A percentile compares a stretch with the other conserved stretches of the same genome.
phyloP scores from a whole-genome alignment of 306 rosid genomes.

The Trichosanthes cucumerina region DNA sequence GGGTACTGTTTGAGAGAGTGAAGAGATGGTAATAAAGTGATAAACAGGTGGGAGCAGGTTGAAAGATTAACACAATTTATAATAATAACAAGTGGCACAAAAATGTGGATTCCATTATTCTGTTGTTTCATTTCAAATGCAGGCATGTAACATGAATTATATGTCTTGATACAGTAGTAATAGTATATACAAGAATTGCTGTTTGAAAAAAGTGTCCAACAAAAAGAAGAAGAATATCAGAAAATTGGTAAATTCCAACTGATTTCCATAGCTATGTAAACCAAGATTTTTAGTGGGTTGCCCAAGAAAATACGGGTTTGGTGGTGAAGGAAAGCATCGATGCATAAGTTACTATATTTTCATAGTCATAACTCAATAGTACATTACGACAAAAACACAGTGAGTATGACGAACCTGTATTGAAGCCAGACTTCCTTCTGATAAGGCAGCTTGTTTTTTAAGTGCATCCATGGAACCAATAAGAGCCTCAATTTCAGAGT shows the following conservation, averaged over 20 bases:
- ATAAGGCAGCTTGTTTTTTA: slow-evolving; percentile 77
- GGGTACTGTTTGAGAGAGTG: no score
- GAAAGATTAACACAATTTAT: no score
- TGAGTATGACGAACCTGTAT: slow-evolving; percentile 49
- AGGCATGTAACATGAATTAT: no score
- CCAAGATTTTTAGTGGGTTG: neutral
- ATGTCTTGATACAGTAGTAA: neutral
- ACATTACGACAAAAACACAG: neutral
- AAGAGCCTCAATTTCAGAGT: slow-evolving; percentile 87
- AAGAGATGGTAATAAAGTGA: no score
- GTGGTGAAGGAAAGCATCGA: neutral
- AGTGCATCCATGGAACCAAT: slow-evolving; percentile 64
- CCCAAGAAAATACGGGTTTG: neutral
- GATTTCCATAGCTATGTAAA: neutral
- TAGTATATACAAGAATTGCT: neutral
- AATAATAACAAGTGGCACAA: no score
- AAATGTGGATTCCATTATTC: no score
- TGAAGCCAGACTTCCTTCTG: slow-evolving; percentile 91
- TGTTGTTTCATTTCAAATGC: no score
- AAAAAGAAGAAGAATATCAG: neutral
- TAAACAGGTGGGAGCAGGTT: no score
- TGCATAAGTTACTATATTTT: neutral
- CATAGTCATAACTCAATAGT: neutral
- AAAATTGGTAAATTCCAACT: slow-evolving; percentile 11
- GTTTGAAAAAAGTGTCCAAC: neutral